These are phyloP conservation scores for Pouteria glomerata DNA, from an alignment of 148 eudicot genomes.

Conservation along the genomic window DNA sequence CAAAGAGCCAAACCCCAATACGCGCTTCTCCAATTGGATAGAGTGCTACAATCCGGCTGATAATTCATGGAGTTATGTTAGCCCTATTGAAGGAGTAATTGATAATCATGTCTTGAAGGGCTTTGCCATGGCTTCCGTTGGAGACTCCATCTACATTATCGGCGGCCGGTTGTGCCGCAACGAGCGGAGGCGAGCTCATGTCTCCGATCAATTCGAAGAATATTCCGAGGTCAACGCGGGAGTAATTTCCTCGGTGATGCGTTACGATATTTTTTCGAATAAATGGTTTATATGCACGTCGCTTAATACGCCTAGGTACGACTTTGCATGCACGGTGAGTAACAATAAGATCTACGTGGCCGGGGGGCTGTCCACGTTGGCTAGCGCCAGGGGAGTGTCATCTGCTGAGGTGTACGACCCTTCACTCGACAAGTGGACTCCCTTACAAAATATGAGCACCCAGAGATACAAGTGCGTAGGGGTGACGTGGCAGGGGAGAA, in stretches of 20 bases:
- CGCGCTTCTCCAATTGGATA: constrained; percentile 17
- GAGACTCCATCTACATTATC: constrained; percentile 16
- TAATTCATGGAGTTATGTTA: constrained; percentile 17
- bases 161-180: constrained; percentile 25
- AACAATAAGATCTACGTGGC: constrained; percentile 24
- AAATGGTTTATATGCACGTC: constrained; percentile 22
- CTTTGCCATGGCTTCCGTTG: constrained; percentile 17
- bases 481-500: constrained; percentile 20
- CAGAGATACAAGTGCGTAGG: constrained; percentile 22
- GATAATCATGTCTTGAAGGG: constrained; percentile 20
- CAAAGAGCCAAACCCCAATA: neutral
- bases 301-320: constrained; percentile 17
- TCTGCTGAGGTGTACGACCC: constrained; percentile 22
- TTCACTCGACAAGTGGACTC: constrained; percentile 12
- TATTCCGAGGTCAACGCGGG: neutral
- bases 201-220: neutral
- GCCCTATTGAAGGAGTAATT: constrained; percentile 5
- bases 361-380: constrained; percentile 19
- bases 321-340: constrained; percentile 19
- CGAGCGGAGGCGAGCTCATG: neutral
- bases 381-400: constrained; percentile 9
- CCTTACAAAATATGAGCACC: constrained; percentile 18
- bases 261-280: constrained; percentile 11
- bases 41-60: constrained; percentile 11
- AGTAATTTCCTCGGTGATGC: constrained; percentile 3